phyloP scores from a whole-genome alignment of 1,284 basidiomycete species.

The Tilletiaria anomala region DNA sequence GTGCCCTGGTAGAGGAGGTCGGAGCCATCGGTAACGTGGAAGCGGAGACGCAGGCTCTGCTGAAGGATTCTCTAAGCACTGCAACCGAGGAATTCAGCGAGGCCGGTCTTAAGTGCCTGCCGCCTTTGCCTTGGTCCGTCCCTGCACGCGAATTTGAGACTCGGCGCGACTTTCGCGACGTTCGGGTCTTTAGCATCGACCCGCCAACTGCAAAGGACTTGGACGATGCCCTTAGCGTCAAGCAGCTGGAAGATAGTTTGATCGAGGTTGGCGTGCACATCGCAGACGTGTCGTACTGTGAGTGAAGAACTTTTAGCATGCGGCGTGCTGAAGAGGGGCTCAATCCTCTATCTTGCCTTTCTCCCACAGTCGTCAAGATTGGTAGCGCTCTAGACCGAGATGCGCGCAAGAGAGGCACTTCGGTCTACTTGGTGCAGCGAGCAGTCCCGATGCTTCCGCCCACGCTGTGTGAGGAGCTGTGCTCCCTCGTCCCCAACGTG shows the following conservation, averaged over 20 bases:
- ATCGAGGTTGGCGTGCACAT: constrained; percentile 86
- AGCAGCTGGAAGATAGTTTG: constrained; percentile 72
- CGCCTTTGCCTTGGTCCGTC: constrained; percentile 83
- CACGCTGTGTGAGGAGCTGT: constrained; percentile 73
- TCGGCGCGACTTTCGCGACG: constrained; percentile 69
- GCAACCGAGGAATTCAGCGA: constrained; percentile 39
- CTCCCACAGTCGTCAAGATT: no score
- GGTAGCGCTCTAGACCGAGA: constrained; percentile 94
- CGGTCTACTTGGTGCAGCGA: constrained; percentile 88
- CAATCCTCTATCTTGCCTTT: not conserved
- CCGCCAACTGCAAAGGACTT: constrained; percentile 77
- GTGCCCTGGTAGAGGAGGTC: constrained; percentile 91
- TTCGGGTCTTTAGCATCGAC: constrained; percentile 85
- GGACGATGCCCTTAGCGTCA: constrained; percentile 85
- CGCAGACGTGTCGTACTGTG: constrained; percentile 88
- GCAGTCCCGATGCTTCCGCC: constrained; percentile 93
- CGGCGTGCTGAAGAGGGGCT: constrained; percentile 41
- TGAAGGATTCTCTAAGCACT: constrained; percentile 78
- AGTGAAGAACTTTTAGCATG: no score
- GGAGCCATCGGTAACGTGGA: constrained; percentile 96
- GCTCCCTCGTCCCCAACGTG: constrained; percentile 70
- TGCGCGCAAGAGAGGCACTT: constrained; percentile 88
- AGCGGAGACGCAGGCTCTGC: constrained; percentile 87
- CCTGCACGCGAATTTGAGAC: constrained; percentile 77
- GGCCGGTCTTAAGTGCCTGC: constrained; percentile 70